A percentile compares a stretch with the other conserved stretches of the same genome.
Conservation (phyloP, 1,139 yeast species). For the Suhomyces chickasaworum region DNA sequence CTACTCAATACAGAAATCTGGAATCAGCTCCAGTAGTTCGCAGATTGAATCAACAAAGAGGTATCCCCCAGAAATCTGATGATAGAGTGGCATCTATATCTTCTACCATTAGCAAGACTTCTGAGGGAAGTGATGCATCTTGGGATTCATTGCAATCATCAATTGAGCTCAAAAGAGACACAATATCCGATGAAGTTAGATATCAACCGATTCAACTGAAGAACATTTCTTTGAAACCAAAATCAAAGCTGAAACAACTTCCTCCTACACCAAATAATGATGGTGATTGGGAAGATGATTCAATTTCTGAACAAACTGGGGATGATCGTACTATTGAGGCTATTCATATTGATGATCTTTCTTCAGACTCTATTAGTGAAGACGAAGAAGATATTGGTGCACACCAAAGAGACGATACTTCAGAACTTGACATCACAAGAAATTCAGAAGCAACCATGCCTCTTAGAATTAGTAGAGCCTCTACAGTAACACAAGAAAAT, state of each 20-base stretch:
- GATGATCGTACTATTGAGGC: not conserved
- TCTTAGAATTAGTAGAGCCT: conserved; percentile 15
- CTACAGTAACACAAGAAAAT: conserved; percentile 8
- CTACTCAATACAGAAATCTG: conserved; percentile 8
- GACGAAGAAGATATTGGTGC: conserved; percentile 4
- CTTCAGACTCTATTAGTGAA: not conserved
- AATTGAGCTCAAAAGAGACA: conserved; percentile 27
- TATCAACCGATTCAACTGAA: not conserved
- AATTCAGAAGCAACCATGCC: conserved; percentile 5
- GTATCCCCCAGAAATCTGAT: not conserved
- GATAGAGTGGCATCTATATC: conserved; percentile 6
- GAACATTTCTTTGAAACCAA: conserved; percentile 1
- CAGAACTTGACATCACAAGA: not conserved
- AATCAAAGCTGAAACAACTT: conserved; percentile 6
- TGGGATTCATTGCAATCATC: conserved; percentile 44
- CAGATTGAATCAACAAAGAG: conserved; percentile 4
- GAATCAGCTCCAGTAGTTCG: conserved; percentile 5
- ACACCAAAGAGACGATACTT: conserved; percentile 12
- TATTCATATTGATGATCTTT: not conserved
- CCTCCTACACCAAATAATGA: conserved; percentile 5
- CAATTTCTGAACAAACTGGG: not conserved
- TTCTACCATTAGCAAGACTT: conserved; percentile 13
- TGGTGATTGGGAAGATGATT: conserved; percentile 11
- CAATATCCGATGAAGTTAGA: not conserved
- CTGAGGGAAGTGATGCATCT: conserved; percentile 22